Evolutionary conservation across 805 yeast species (phyloP).

Genomic region (Saccharomycopsis sp.): DNA sequence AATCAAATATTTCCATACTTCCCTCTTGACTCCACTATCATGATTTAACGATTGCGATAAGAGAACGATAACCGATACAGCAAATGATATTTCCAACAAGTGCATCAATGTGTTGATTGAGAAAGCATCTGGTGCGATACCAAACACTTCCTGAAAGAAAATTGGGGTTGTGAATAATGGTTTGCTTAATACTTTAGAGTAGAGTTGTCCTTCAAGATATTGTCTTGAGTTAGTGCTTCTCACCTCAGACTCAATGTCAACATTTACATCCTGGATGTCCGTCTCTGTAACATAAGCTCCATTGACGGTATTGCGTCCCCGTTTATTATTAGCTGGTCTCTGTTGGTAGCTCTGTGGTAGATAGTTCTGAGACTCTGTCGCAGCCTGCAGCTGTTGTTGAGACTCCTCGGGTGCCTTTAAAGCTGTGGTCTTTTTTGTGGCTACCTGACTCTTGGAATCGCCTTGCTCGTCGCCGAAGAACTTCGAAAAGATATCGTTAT

Average conservation of each 20-base stretch:
- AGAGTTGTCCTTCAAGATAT: conserved; percentile 15
- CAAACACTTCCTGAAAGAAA: conserved; percentile 15
- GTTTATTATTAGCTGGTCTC: background rate
- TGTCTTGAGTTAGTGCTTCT: conserved; percentile 9
- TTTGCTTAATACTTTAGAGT: conserved; percentile 15
- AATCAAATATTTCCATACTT: conserved; percentile 34
- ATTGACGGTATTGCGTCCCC: background rate
- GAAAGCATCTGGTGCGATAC: conserved; percentile 14
- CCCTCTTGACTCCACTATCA: conserved; percentile 26
- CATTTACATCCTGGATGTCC: background rate
- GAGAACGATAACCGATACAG: conserved; percentile 16
- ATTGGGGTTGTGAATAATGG: conserved; percentile 16
- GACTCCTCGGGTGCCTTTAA: background rate
- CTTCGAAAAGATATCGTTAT: background rate
- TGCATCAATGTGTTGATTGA: conserved; percentile 19
- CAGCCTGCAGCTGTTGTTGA: background rate
- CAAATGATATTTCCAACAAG: conserved; percentile 14
- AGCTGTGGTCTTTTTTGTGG: background rate
- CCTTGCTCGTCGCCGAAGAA: background rate
- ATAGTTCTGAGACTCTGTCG: background rate
- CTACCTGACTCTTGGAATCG: background rate
- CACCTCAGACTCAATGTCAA: background rate
- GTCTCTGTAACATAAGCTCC: background rate
- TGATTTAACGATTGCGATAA: conserved; percentile 18
- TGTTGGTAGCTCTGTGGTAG: background rate